phyloP scores from a whole-genome alignment of 495 filamentous ascomycete species.

The Glutinoglossum americanum region DNA sequence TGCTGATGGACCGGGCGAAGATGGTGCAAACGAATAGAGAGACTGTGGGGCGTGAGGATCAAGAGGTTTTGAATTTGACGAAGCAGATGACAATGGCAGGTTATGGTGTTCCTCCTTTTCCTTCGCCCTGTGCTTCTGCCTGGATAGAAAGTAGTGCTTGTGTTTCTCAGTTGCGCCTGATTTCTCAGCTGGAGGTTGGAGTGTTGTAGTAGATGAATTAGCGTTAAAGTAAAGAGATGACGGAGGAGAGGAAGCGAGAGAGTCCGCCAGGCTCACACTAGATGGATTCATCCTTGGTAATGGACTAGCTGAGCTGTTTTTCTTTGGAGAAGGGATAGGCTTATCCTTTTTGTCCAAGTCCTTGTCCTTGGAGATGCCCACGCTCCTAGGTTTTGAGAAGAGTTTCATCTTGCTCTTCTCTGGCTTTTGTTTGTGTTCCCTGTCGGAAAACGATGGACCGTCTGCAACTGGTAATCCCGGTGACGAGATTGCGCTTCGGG shows the following conservation, averaged over 20 bases:
- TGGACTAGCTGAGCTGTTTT: conserved; percentile 38
- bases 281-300: conserved; percentile 51
- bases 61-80: conserved; percentile 68
- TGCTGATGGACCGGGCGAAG: conserved; percentile 45
- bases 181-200: conserved; percentile 25
- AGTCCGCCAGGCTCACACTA: conserved; percentile 51
- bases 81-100: conserved; percentile 65
- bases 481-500: conserved; percentile 29
- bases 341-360: conserved; percentile 36
- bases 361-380: conserved; percentile 51
- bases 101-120: conserved; percentile 60
- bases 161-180: conserved; percentile 39
- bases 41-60: conserved; percentile 71
- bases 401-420: conserved; percentile 83
- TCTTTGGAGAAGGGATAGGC: conserved; percentile 60
- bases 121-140: conserved; percentile 80
- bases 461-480: conserved; percentile 6
- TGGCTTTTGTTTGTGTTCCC: conserved; percentile 43
- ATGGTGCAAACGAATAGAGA: conserved; percentile 59
- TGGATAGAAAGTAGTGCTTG: conserved; percentile 66
- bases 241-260: conserved; percentile 30
- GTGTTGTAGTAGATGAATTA: conserved; percentile 69
- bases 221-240: conserved; percentile 61
- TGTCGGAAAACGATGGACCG: conserved; percentile 19
- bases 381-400: conserved; percentile 74